Evolutionary conservation across 2,329 filamentous ascomycete genomes (phyloP).

Genomic region (Colletotrichum tropicale): DNA sequence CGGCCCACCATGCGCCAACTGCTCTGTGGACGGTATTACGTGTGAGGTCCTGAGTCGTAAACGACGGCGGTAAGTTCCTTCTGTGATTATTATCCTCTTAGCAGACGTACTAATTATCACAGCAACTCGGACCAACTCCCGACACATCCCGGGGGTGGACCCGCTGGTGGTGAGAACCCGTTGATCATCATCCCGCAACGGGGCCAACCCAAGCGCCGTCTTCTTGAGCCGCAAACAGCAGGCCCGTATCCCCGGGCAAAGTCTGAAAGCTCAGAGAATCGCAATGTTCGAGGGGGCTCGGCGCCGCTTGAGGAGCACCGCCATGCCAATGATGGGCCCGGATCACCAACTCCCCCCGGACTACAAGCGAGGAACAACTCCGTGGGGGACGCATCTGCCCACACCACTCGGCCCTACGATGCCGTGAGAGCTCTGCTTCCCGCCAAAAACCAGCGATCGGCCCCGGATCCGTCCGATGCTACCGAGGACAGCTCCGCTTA

Average conservation of each 20-base stretch:
- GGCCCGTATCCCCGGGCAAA: not conserved
- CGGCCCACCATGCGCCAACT: constrained; percentile 26
- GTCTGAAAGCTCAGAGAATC: not conserved
- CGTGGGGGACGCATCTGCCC: not conserved
- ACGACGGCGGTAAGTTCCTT: not conserved
- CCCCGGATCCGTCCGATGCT: constrained; percentile 3
- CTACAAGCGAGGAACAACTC: not conserved
- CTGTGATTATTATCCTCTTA: not conserved
- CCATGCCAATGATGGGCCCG: not conserved
- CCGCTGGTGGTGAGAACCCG: not conserved
- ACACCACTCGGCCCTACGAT: not conserved
- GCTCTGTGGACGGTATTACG: constrained; percentile 20
- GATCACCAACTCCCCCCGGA: not conserved
- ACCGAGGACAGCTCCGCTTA: constrained; percentile 15
- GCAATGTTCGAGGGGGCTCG: not conserved
- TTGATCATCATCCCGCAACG: constrained; percentile 1
- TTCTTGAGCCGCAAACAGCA: not conserved
- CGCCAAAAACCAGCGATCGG: not conserved
- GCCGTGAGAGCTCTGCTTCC: constrained; percentile 2
- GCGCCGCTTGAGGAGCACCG: not conserved
- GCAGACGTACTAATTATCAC: not conserved
- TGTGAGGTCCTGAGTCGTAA: constrained; percentile 22
- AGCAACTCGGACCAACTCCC: constrained; percentile 9
- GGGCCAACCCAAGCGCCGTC: not conserved
- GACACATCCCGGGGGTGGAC: not conserved